phyloP scores from a whole-genome alignment of 768 basidiomycete species.

The Lentinula boryana region DNA sequence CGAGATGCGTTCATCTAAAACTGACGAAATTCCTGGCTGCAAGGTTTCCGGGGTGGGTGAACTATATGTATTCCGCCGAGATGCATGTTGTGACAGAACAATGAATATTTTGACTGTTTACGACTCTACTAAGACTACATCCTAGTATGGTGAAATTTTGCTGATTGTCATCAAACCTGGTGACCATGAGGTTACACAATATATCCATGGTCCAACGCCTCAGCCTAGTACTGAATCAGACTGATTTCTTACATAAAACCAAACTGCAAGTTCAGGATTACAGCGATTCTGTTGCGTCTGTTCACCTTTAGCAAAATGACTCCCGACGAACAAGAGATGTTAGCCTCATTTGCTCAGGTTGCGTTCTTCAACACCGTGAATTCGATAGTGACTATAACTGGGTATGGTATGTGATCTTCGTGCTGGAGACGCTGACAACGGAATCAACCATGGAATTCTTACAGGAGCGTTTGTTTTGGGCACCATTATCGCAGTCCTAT shows the following conservation, averaged over 20 bases:
- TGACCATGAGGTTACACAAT: too few relatives aligned
- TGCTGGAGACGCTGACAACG: background rate
- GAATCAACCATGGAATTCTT: background rate
- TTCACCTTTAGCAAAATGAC: background rate
- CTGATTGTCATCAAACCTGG: too few relatives aligned
- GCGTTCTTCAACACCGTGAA: background rate
- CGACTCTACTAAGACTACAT: too few relatives aligned
- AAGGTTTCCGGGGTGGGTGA: conserved; percentile 1
- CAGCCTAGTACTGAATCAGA: too few relatives aligned
- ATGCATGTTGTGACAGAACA: conserved; percentile 3
- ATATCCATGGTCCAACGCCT: too few relatives aligned
- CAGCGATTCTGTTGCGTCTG: background rate
- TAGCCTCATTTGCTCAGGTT: background rate
- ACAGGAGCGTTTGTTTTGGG: background rate
- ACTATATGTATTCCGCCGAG: background rate
- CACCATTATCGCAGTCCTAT: background rate
- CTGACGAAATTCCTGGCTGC: background rate
- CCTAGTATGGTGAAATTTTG: too few relatives aligned
- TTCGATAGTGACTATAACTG: background rate
- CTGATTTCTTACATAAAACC: too few relatives aligned
- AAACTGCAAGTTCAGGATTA: too few relatives aligned
- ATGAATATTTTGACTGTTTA: background rate
- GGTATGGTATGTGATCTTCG: background rate
- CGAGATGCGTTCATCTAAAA: background rate
- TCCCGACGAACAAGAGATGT: background rate